Percentiles rank a stretch among this genome's conserved stretches.
phyloP scores from a whole-genome alignment of 306 rosid species.

The Inga laurina region DNA sequence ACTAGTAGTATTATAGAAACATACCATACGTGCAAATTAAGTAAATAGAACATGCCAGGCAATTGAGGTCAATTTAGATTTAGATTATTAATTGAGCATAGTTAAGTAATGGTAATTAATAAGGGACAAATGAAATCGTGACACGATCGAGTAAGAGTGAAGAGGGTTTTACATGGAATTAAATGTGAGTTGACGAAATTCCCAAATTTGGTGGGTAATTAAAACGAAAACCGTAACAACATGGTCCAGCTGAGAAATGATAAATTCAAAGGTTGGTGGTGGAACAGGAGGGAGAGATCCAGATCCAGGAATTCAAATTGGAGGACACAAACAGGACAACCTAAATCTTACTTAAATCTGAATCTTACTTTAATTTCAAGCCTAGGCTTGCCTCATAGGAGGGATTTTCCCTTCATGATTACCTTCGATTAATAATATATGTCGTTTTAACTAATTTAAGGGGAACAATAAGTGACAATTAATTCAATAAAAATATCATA shows the following conservation, averaged over 20 bases:
- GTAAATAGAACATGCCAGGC: not conserved
- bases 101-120: not conserved
- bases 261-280: constrained; percentile 7
- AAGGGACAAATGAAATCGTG: not conserved
- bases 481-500: too few relatives aligned
- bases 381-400: too few relatives aligned
- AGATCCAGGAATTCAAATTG: not conserved
- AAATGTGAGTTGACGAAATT: not conserved
- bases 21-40: not conserved
- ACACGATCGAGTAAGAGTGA: not conserved
- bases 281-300: not conserved
- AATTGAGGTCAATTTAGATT: not conserved
- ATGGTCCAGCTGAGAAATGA: not conserved
- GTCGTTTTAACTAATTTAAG: too few relatives aligned
- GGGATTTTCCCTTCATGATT: too few relatives aligned
- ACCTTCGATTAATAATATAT: too few relatives aligned
- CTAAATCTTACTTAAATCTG: not conserved
- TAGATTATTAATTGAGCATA: not conserved
- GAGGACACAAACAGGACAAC: not conserved
- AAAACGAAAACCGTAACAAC: not conserved
- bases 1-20: not conserved
- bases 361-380: not conserved
- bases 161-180: not conserved
- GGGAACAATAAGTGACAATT: too few relatives aligned
- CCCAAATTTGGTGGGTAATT: not conserved